Conservation (phyloP, 768 basidiomycete species). For the Nidula microcarpa region DNA sequence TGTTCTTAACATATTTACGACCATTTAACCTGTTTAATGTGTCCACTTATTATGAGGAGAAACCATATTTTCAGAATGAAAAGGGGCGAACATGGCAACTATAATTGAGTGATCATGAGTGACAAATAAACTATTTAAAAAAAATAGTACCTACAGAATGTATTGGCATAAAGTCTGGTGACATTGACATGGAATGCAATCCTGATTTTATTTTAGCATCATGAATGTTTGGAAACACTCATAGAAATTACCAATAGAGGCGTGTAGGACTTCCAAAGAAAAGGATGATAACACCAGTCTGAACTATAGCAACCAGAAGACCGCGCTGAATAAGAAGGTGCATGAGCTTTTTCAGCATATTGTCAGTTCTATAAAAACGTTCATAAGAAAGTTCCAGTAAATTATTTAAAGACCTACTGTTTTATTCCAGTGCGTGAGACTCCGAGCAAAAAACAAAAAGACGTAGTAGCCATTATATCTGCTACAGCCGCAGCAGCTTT, state of each 20-base stretch:
- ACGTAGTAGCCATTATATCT: not conserved
- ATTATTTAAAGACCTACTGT: not conserved
- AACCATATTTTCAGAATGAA: too few species aligned
- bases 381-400: too few species aligned
- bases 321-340: not conserved
- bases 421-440: not conserved
- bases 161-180: constrained; percentile 46
- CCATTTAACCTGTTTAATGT: constrained; percentile 20
- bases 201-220: constrained; percentile 21
- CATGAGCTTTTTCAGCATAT: not conserved
- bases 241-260: not conserved
- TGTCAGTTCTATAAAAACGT: not conserved
- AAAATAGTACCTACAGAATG: constrained; percentile 41
- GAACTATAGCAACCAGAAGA: not conserved
- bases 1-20: constrained; percentile 12
- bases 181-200: constrained; percentile 45
- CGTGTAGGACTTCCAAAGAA: not conserved
- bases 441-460: not conserved
- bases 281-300: not conserved
- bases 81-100: not conserved
- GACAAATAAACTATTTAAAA: constrained; percentile 17
- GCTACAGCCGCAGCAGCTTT: not conserved
- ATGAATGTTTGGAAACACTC: not conserved
- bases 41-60: too few species aligned
- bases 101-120: constrained; percentile 20